phyloP scores from a whole-genome alignment of 208 protist species.

The Herpetomonas tarakana region DNA sequence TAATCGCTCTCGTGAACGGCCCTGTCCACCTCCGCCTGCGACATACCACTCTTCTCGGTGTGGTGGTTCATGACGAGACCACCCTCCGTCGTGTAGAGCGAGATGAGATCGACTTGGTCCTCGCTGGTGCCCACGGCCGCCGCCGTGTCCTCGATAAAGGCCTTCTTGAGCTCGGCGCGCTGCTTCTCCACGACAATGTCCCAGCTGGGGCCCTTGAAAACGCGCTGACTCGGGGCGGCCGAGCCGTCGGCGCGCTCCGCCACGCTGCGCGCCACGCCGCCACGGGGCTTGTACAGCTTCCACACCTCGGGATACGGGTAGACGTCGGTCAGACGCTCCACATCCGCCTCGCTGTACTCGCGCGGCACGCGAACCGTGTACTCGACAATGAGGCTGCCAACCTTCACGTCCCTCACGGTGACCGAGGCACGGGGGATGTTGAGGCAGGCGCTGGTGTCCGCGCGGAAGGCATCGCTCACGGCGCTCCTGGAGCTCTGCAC shows the following conservation, averaged over 20 bases:
- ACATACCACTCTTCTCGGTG: constrained; percentile 24
- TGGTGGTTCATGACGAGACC: constrained; percentile 39
- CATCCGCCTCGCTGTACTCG: constrained; percentile 10
- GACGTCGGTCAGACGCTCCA: constrained; percentile 3
- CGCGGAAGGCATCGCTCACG: constrained; percentile 21
- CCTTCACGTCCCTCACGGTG: constrained; percentile 10
- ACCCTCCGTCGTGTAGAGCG: constrained; percentile 25
- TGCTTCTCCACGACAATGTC: constrained; percentile 13
- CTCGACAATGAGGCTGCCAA: constrained; percentile 25
- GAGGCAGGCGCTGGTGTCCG: constrained; percentile 21
- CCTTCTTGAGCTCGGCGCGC: constrained; percentile 14
- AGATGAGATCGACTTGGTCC: constrained; percentile 16
- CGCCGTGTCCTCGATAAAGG: constrained; percentile 27
- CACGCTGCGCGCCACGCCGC: neutral
- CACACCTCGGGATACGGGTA: constrained; percentile 21
- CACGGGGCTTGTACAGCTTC: constrained; percentile 14
- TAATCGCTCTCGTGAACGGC: constrained; percentile 20
- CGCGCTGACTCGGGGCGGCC: constrained; percentile 12
- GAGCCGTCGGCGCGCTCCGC: neutral
- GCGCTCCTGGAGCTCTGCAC: constrained; percentile 15
- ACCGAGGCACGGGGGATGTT: constrained; percentile 25
- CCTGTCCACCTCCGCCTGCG: constrained; percentile 17
- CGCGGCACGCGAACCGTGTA: constrained; percentile 17
- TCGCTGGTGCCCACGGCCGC: constrained; percentile 11
- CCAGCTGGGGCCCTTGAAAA: constrained; percentile 21